Evolutionary conservation across 163 green algal species (phyloP), one percentile per base, ranked within the genome.

Genomic region (Volvox carteri): DNA sequence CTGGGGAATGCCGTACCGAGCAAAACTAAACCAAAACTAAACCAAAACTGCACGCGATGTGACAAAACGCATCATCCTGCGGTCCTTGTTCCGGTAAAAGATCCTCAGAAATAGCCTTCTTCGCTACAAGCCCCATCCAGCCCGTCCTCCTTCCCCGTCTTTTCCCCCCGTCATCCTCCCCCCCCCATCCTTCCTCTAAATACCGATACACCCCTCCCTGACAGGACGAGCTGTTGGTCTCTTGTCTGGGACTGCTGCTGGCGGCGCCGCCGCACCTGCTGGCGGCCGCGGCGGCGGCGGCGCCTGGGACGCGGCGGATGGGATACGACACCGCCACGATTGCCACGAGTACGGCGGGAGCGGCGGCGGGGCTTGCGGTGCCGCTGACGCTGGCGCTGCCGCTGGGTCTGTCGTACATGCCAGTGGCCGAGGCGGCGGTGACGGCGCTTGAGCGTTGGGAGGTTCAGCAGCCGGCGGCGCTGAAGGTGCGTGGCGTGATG

Each of bases 391-490:
- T 78, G 42, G 90, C 90, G 5, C 84, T 94, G 60, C 56, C 62
- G 18, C 58, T 94, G 83, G 92, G 92, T 0, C 83, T 94, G 88
- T 89, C 92, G 86, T 78, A 93, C 73, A 48, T 81, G 23, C 86
- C 86, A 11, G 37, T 95, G 70, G 93, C 93, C n/a, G 90, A 86
- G n/a, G 81, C 85, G 52, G 91, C 93, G 28, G 25, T 96, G 48
- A 48, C 33, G 33, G 84, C 91, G 37, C 62, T 95, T 48, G 93
- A 96, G 83, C 67, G 87, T 18, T 95, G 91, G 92, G 87, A 94
- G 87, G 35, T 21, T n/a, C 84, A 50, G 54, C 84, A 84, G 52
- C 84, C 84, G 41, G 72, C 25, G 70, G 52, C 70, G 41, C 84
- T 89, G 8, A n/a, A 46, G 84, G 84, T 84, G 48, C 1, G 80